A percentile compares a stretch with the other conserved stretches of the same genome.
phyloP scores from a whole-genome alignment of 208 protist genomes.

The Naegleria lovaniensis region DNA sequence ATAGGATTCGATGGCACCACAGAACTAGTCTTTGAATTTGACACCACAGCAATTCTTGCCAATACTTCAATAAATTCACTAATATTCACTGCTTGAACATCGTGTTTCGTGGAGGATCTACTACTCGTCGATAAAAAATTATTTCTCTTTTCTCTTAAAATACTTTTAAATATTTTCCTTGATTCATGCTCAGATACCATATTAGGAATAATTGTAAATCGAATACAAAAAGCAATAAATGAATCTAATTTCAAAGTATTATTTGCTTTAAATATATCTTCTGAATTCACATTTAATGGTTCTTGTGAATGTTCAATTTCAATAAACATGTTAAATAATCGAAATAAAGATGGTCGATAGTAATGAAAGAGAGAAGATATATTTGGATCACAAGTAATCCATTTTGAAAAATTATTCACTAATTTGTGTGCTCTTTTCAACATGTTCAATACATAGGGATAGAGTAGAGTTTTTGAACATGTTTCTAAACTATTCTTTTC shows the following conservation, averaged over 20 bases:
- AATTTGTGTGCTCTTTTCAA: neutral
- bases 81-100: neutral
- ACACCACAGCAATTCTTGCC: neutral
- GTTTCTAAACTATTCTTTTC: neutral
- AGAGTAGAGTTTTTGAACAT: neutral
- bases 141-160: neutral
- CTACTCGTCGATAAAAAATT: neutral
- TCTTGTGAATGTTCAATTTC: neutral
- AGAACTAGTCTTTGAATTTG: too few relatives aligned
- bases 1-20: too few relatives aligned
- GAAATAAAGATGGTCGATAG: neutral
- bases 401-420: slow-evolving; percentile 1
- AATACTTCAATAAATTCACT: neutral
- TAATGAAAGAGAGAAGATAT: neutral
- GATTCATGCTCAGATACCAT: neutral
- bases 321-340: neutral
- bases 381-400: neutral
- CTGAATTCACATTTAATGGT: neutral
- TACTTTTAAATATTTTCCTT: neutral
- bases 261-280: neutral
- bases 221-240: neutral
- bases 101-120: neutral
- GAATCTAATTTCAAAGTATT: neutral
- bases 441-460: neutral
- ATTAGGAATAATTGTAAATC: neutral